Evolutionary conservation across 306 rosid species (phyloP), one percentile per base, ranked within the genome.

Genomic region (Ormosia semicastrata): DNA sequence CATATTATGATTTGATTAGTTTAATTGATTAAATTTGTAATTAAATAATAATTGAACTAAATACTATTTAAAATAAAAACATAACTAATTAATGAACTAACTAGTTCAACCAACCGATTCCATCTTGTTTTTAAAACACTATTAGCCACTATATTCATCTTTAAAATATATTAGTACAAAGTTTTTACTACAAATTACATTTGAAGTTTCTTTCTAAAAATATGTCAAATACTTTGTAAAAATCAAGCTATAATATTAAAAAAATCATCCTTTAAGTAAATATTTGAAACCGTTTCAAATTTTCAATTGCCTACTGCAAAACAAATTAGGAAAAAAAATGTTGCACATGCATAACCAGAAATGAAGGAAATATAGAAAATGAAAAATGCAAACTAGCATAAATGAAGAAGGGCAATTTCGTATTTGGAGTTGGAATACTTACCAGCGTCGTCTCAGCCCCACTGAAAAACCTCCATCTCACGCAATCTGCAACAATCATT

Each of bases 361-460:
- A 30, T 12, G 33, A 18, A 2, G 18, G 14, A 30, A 53, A 30
- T 6, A 8, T 0, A 70, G 13, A 6, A 10, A 44, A 70, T 30
- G 12, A 33, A 71, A 14, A 17, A 66, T 29, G 4, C 0, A 73
- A 57, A n/a, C 39, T 4, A 11, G 1, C 5, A 36, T 11, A 64
- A 24, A 11, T 2, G 4, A 3, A 43, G 64, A 75, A 72, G 80
- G 79, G 73, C 32, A 76, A 15, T 75, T 39, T 74, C 24, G 82
- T 54, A 73, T 62, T 64, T 43, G 34, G 43, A 53, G 53, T 1
- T 14, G 49, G 14, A 83, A 59, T 18, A 86, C 92, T 88, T 73
- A 94, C 98, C 88, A 74, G 71, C 40, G 93, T 82, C 7, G 89
- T 75, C 90, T 86, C 93, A 37, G 74, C 66, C 62, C 88, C 86